Percentiles rank a stretch among this genome's conserved stretches.
phyloP scores from a whole-genome alignment of 306 rosid genomes.

The Dicorynia guianensis region DNA sequence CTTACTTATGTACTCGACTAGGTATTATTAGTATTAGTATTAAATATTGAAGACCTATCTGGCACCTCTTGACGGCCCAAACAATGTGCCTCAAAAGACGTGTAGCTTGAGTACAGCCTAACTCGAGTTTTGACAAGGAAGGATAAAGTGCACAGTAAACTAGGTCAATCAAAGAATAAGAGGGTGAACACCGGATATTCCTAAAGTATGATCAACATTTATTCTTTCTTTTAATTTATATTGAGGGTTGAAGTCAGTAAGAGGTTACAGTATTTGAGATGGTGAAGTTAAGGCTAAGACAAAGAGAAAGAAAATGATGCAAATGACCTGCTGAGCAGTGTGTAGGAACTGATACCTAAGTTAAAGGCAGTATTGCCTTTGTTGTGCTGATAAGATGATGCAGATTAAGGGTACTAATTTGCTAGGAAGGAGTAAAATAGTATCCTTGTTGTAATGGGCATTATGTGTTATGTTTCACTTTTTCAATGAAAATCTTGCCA shows the following conservation, averaged over 20 bases:
- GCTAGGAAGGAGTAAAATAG: not conserved
- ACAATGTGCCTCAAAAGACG: not conserved
- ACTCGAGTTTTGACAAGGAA: not conserved
- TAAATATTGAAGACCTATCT: not conserved
- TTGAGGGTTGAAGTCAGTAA: not conserved
- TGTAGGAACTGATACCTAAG: not conserved
- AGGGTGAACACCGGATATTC: not conserved
- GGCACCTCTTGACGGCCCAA: not conserved
- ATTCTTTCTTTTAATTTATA: not conserved
- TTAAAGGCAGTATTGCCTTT: not conserved
- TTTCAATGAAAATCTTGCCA: not conserved
- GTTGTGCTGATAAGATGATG: slow-evolving; percentile 1
- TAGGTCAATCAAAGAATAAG: not conserved
- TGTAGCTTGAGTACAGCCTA: not conserved
- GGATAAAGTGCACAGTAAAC: not conserved
- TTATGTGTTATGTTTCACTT: not conserved
- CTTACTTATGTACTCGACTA: not conserved
- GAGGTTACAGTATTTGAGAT: not conserved
- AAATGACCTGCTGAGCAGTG: not conserved
- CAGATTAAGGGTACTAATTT: slow-evolving; percentile 2
- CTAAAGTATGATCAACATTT: not conserved
- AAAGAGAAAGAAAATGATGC: not conserved
- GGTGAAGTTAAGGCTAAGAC: not conserved
- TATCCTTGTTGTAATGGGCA: not conserved
- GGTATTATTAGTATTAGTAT: not conserved